Percentiles rank a stretch among this genome's conserved stretches.
phyloP scores from a whole-genome alignment of 2,329 filamentous ascomycete species.

The Mollisia scopiformis region DNA sequence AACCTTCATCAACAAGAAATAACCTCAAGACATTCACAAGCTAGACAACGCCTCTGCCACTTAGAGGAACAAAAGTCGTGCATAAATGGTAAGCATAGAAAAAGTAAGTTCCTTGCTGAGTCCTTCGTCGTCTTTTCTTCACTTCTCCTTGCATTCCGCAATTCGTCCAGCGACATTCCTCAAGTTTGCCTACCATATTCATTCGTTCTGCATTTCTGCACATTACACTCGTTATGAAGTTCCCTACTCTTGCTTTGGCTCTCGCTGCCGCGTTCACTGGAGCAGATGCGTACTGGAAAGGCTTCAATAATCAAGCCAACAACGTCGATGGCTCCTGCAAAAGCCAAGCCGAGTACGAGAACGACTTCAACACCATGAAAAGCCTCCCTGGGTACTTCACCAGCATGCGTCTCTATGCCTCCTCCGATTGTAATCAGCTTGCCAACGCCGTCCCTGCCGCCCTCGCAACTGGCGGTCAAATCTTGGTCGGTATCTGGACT shows the following conservation, averaged over 20 bases:
- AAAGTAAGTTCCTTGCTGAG: background rate
- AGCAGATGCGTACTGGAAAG: constrained; percentile 42
- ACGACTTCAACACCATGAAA: constrained; percentile 62
- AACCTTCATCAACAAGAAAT: background rate
- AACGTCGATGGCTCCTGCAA: constrained; percentile 66
- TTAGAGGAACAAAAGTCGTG: background rate
- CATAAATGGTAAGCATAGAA: background rate
- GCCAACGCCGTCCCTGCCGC: constrained; percentile 58
- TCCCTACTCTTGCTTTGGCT: constrained; percentile 33
- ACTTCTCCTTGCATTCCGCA: background rate
- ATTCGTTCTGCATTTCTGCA: constrained; percentile 3
- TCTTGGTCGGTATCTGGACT: constrained; percentile 69
- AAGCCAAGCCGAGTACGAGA: constrained; percentile 59
- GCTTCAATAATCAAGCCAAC: constrained; percentile 46
- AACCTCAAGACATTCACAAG: background rate
- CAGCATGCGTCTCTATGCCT: constrained; percentile 64
- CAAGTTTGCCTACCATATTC: background rate
- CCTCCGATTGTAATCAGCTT: constrained; percentile 54
- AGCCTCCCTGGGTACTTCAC: constrained; percentile 56
- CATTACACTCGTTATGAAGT: constrained; percentile 27
- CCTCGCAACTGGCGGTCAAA: constrained; percentile 58
- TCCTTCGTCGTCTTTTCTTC: background rate
- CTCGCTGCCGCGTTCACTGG: constrained; percentile 37
- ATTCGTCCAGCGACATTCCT: too few relatives aligned
- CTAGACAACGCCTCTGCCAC: background rate